These are phyloP conservation scores for Trichoderma sp. DNA, from an alignment of 2,329 filamentous ascomycete species.

Conservation along the genomic window DNA sequence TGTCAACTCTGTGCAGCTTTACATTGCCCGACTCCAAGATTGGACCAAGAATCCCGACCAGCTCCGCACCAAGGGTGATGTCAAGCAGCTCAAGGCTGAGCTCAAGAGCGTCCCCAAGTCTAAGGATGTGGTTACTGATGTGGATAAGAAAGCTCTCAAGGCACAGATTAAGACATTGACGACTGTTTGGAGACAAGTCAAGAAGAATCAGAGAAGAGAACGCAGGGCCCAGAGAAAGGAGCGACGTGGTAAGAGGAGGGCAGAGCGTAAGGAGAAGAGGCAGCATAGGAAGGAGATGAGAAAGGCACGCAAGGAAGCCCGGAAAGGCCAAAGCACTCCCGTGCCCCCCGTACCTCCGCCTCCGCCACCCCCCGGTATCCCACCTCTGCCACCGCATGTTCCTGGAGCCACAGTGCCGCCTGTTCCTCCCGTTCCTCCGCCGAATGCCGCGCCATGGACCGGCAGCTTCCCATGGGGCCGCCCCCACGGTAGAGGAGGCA, in stretches of 20 bases:
- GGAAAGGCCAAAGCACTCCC: conserved; percentile 23
- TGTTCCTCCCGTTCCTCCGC: neutral
- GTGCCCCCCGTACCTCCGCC: conserved; percentile 6
- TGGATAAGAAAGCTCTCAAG: conserved; percentile 36
- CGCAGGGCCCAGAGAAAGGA: conserved; percentile 34
- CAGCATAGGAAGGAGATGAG: conserved; percentile 32
- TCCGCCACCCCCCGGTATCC: neutral
- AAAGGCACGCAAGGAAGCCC: conserved; percentile 31
- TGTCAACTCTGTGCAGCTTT: conserved; percentile 47
- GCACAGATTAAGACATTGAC: conserved; percentile 45
- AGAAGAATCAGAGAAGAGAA: conserved; percentile 31
- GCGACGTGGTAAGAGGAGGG: conserved; percentile 29
- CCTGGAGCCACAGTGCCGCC: neutral
- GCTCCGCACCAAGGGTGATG: conserved; percentile 44
- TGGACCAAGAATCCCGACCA: conserved; percentile 52
- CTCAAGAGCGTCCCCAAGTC: conserved; percentile 42
- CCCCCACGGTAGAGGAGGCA: conserved; percentile 15
- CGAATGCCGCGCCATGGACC: neutral
- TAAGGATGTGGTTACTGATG: neutral
- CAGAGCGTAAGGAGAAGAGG: conserved; percentile 35
- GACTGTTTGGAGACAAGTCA: conserved; percentile 41
- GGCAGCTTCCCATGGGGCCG: conserved; percentile 12
- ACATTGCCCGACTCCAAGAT: conserved; percentile 41
- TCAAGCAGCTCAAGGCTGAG: conserved; percentile 42
- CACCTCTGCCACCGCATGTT: conserved; percentile 6